Conservation (phyloP, 352 stramenopile genomes). For the Globisporangium paroecandrum region DNA sequence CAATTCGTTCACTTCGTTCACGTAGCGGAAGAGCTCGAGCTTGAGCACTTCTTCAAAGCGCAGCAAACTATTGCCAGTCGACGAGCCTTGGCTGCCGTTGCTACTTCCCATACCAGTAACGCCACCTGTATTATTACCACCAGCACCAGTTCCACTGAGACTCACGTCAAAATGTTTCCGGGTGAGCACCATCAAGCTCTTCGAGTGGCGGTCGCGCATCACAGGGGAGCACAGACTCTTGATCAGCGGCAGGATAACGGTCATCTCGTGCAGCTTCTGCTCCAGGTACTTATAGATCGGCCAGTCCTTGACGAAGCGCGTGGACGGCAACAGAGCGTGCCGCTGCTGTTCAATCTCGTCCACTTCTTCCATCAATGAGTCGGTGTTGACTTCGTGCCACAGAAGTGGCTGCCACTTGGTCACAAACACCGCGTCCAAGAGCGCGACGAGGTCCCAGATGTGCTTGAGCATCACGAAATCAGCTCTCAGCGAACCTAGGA, state of each 20-base stretch:
- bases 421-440: conserved; percentile 70
- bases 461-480: conserved; percentile 91
- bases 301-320: conserved; percentile 88
- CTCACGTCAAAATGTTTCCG: conserved; percentile 84
- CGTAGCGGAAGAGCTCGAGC: conserved; percentile 90
- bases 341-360: conserved; percentile 71
- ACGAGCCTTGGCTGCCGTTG: not conserved
- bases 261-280: conserved; percentile 91
- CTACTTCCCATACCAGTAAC: not conserved
- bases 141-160: conserved; percentile 8
- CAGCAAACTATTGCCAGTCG: conserved; percentile 37
- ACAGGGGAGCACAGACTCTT: conserved; percentile 86
- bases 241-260: conserved; percentile 87
- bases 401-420: conserved; percentile 83
- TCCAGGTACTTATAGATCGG: conserved; percentile 90
- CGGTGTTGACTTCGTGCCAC: conserved; percentile 89
- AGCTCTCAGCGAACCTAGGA: conserved; percentile 68
- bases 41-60: conserved; percentile 91
- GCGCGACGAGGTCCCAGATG: conserved; percentile 92
- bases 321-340: conserved; percentile 44
- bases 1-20: conserved; percentile 93
- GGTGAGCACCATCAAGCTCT: conserved; percentile 81
- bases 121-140: not conserved
- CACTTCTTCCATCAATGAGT: conserved; percentile 88
- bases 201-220: conserved; percentile 89